Base-by-base conservation (phyloP, 139 green algal genomes). In the Picochlorum sp. region DNA sequence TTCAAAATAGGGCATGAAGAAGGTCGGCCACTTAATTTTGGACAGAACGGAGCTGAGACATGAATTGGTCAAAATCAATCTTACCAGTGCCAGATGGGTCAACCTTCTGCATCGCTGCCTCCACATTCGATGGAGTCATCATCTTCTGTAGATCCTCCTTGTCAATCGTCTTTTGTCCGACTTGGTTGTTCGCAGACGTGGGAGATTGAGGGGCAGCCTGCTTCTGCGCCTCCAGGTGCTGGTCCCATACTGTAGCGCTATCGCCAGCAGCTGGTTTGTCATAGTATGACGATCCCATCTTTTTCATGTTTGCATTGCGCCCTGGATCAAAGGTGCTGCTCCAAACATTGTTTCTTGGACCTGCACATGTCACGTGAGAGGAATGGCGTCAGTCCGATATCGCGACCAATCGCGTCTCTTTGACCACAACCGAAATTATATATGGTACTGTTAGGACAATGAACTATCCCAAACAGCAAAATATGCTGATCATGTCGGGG, bases 281-380 rank as follows among this genome's bases (percentile, higher is more conserved):
- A 45, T 56, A 66, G 57, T 59, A 66, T 28, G 18, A 38, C 24
- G 37, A 23, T 10, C 61, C 61, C 37, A 56, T 20, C 15, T 59
- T 38, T 24, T 54, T 52, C 61, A 56, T 55, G 13, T 55, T 66
- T 4, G 14, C 16, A 55, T 66, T 66, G 8, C 61, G 21, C 13
- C 61, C 61, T 4, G 61, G 61, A 32, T 66, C 37, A 23, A 66
- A 66, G 13, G 61, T 66, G n/a, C n/a, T 24, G 23, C 24, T 44
- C 61, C 61, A 66, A 14, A 55, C 37, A 14, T 57, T 66, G 61
- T 57, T 47, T 38, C 56, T 2, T 13, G 56, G 56, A 15, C 56
- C 56, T 62, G 56, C 56, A 54, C 34, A 54, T 21, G n/a, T 54
- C 47, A 54, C 23, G 47, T 54, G 5, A 51, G 47, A 26, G 11